phyloP scores from a whole-genome alignment of 345 rosid species.

The Conringia planisiliqua region DNA sequence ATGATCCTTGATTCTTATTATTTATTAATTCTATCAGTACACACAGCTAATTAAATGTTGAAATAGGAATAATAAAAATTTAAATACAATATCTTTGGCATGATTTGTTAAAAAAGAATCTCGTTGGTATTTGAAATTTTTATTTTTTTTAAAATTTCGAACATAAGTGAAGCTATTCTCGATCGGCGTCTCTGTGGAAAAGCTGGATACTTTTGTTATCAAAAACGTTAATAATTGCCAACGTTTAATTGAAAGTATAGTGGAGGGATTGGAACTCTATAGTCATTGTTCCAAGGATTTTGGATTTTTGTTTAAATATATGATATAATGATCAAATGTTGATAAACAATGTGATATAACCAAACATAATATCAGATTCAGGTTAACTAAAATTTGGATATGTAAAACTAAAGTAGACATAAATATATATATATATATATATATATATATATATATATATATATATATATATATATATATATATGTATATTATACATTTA shows the following conservation, averaged over 20 bases:
- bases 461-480: too few relatives aligned
- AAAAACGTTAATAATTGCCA: too few relatives aligned
- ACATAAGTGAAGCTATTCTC: too few relatives aligned
- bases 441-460: background rate
- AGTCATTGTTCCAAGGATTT: too few relatives aligned
- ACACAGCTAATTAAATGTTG: slow-evolving; percentile 3
- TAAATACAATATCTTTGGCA: background rate
- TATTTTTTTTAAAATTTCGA: background rate
- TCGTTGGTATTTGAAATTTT: background rate
- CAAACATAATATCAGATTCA: background rate
- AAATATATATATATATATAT: background rate
- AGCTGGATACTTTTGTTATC: too few relatives aligned
- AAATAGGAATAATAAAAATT: background rate
- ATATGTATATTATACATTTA: too few relatives aligned
- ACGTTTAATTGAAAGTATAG: too few relatives aligned
- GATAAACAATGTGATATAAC: background rate
- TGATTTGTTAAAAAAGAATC: background rate
- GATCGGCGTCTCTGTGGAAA: too few relatives aligned
- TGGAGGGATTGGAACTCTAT: too few relatives aligned
- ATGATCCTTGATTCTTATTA: slow-evolving; percentile 14
- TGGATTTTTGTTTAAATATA: background rate
- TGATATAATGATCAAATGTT: background rate
- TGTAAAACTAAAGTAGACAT: background rate
- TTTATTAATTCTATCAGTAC: background rate
- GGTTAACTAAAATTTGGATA: background rate